Evolutionary conservation across 75 land plant genomes (phyloP).

Genomic region (Pseudotsuga menziesii): DNA sequence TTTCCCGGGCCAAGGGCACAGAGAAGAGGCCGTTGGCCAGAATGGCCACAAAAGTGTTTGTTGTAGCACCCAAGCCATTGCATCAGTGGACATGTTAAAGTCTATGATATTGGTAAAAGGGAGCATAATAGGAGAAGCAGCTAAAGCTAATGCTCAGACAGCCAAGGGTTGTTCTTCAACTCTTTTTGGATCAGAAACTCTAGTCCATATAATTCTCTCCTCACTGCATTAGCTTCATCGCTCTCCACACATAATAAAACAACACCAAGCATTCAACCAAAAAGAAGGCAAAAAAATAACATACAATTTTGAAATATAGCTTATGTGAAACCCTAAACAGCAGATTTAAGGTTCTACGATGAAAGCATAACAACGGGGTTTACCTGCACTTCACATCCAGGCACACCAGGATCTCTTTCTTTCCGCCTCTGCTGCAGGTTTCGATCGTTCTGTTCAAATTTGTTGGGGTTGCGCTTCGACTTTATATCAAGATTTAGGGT

Average conservation of each 20-base stretch:
- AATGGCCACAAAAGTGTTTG: not conserved
- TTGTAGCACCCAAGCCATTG: constrained; percentile 3
- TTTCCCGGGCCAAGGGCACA: constrained; percentile 10
- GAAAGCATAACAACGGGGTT: too few species aligned
- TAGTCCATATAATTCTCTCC: not conserved
- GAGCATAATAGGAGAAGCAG: not conserved
- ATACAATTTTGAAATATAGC: too few species aligned
- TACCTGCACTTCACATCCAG: too few species aligned
- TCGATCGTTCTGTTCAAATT: too few species aligned
- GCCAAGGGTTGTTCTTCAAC: constrained; percentile 12
- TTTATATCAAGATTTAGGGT: too few species aligned
- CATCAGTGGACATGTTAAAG: not conserved
- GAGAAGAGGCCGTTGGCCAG: not conserved
- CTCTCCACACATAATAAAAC: not conserved
- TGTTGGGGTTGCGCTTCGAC: too few species aligned
- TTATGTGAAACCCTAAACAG: too few species aligned
- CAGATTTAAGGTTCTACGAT: too few species aligned
- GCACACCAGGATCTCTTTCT: too few species aligned
- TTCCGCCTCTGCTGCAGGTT: too few species aligned
- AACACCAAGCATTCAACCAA: too few species aligned
- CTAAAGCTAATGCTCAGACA: constrained; percentile 8
- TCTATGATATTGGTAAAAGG: constrained; percentile 4
- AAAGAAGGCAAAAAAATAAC: too few species aligned
- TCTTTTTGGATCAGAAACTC: constrained; percentile 9
- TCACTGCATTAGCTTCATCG: not conserved